phyloP scores from a whole-genome alignment of 1,284 basidiomycete genomes.

The Ceratobasidium sp. region DNA sequence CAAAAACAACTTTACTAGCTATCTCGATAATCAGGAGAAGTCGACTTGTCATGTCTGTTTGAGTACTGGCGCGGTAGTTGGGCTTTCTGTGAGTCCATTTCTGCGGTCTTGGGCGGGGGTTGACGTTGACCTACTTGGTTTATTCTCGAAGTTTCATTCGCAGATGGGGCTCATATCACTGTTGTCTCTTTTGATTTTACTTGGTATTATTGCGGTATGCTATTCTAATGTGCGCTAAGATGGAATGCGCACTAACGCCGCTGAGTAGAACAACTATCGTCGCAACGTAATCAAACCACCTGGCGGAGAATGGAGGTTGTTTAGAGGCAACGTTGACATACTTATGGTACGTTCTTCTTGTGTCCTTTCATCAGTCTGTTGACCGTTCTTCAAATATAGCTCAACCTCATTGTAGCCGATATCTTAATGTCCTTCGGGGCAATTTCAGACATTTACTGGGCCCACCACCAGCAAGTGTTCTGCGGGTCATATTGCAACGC shows the following conservation, averaged over 20 bases:
- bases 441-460: constrained; percentile 34
- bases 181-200: constrained; percentile 5
- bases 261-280: background rate
- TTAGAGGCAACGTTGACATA: constrained; percentile 38
- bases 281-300: background rate
- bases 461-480: constrained; percentile 36
- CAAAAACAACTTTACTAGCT: background rate
- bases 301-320: background rate
- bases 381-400: background rate
- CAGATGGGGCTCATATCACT: constrained; percentile 28
- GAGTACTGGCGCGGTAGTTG: constrained; percentile 32
- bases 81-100: constrained; percentile 1
- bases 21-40: background rate
- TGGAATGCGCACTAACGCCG: background rate
- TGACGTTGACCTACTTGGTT: background rate
- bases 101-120: background rate
- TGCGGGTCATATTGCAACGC: constrained; percentile 38
- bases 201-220: constrained; percentile 14
- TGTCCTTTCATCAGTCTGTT: background rate
- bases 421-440: constrained; percentile 37
- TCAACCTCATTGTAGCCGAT: constrained; percentile 30
- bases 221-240: background rate
- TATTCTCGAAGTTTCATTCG: constrained; percentile 24
- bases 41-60: constrained; percentile 35
- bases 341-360: constrained; percentile 19